These are phyloP conservation scores for Aspergillus calidoustus DNA, from an alignment of 2,329 filamentous ascomycete genomes.

Conservation along the genomic window DNA sequence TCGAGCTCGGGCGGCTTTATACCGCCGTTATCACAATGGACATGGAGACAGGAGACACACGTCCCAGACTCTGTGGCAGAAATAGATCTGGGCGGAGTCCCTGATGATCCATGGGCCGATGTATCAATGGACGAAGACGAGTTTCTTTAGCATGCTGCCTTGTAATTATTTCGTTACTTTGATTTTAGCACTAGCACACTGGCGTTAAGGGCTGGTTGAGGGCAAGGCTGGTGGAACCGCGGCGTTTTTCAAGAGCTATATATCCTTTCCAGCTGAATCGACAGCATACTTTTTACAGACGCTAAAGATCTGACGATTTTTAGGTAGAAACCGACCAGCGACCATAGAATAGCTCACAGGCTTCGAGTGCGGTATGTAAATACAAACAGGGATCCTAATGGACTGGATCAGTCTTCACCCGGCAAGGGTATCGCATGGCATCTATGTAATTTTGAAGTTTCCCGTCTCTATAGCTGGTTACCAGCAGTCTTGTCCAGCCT, in stretches of 20 bases:
- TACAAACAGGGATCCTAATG: no score
- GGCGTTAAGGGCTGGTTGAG: not conserved
- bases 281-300: no score
- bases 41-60: constrained; percentile 8
- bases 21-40: constrained; percentile 16
- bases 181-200: constrained; percentile 1
- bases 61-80: constrained; percentile 17
- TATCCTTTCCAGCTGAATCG: not conserved
- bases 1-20: constrained; percentile 17
- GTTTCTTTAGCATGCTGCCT: constrained; percentile 25
- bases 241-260: constrained; percentile 4
- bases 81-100: constrained; percentile 9
- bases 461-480: no score
- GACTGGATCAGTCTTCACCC: no score
- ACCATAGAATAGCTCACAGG: no score
- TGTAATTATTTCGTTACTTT: not conserved
- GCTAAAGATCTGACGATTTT: no score
- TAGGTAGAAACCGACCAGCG: no score
- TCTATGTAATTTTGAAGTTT: no score
- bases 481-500: no score
- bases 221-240: not conserved
- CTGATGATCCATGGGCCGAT: constrained; percentile 22
- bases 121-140: constrained; percentile 41
- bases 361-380: no score
- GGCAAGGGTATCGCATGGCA: no score